Percentiles rank a stretch among this genome's conserved stretches.
Conservation (phyloP, 1,284 basidiomycete genomes). For the Entoloma clypeatum region DNA sequence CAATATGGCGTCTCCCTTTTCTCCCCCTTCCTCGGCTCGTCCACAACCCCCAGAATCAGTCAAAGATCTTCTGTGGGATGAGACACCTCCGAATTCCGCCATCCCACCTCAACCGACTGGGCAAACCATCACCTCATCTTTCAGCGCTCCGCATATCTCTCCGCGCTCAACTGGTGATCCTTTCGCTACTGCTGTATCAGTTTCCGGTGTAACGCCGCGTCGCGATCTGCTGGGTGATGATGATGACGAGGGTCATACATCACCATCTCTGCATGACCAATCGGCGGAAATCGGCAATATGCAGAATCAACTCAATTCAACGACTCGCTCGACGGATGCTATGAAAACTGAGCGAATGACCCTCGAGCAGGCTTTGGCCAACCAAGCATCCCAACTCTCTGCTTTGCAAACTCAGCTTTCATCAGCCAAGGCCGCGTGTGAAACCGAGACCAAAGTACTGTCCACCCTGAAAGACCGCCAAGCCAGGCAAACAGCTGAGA, state of each 20-base stretch:
- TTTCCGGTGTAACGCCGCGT: constrained; percentile 29
- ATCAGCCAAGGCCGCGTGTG: constrained; percentile 76
- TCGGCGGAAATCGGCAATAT: constrained; percentile 84
- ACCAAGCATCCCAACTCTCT: constrained; percentile 67
- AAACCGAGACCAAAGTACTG: constrained; percentile 79
- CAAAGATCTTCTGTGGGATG: constrained; percentile 55
- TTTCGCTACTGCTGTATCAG: constrained; percentile 31
- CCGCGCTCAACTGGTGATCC: constrained; percentile 36
- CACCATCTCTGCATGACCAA: constrained; percentile 58
- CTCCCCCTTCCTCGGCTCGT: constrained; percentile 34
- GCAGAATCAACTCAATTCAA: constrained; percentile 82
- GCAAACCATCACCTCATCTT: constrained; percentile 23
- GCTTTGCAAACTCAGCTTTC: constrained; percentile 73
- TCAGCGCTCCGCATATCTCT: constrained; percentile 20
- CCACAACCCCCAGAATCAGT: constrained; percentile 31
- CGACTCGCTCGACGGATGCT: constrained; percentile 62
- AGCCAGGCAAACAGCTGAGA: constrained; percentile 67
- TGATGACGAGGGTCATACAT: constrained; percentile 51
- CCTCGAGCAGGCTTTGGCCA: constrained; percentile 55
- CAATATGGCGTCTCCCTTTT: constrained; percentile 31
- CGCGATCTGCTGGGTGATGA: constrained; percentile 70
- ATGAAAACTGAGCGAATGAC: constrained; percentile 55
- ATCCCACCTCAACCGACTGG: constrained; percentile 38
- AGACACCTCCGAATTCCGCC: constrained; percentile 54
- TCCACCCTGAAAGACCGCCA: constrained; percentile 72